A percentile compares a stretch with the other conserved stretches of the same genome.
Evolutionary conservation across 345 rosid genomes (phyloP).

Genomic region (Xanthoceras sorbifolium): DNA sequence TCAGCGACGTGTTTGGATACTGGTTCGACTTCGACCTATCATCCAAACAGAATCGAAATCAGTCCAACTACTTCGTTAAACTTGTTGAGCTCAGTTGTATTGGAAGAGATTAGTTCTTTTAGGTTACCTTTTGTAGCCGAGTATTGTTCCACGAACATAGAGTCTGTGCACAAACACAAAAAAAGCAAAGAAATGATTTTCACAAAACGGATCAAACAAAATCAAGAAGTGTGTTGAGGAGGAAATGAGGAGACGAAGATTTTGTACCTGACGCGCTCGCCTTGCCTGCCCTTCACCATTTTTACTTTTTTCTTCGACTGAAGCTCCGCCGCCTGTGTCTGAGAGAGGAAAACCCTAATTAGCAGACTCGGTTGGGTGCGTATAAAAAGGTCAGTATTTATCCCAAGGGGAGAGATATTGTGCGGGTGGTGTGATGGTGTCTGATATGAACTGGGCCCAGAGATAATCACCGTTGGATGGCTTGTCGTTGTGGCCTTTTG

Average conservation of each 20-base stretch:
- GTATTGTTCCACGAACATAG: constrained; percentile 41
- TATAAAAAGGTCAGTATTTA: neutral
- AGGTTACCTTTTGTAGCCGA: constrained; percentile 38
- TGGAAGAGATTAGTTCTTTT: neutral
- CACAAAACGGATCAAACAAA: neutral
- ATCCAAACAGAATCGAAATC: neutral
- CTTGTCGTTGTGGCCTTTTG: neutral
- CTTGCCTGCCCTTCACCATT: constrained; percentile 84
- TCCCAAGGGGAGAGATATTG: neutral
- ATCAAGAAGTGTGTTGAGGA: neutral
- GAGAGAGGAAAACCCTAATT: constrained; percentile 12
- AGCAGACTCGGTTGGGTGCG: constrained; percentile 8
- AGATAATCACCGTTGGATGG: neutral
- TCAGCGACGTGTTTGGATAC: constrained; percentile 62
- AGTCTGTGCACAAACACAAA: constrained; percentile 25
- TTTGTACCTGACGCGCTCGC: constrained; percentile 63
- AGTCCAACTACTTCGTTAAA: neutral
- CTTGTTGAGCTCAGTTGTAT: neutral
- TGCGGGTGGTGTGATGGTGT: neutral
- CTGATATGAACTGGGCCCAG: neutral
- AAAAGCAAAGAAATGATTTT: neutral
- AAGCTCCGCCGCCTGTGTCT: neutral
- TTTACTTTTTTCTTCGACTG: neutral
- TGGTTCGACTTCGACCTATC: constrained; percentile 73
- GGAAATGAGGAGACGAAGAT: neutral